phyloP scores from a whole-genome alignment of 805 yeast species.

The Cyberlindnera bimundalis region DNA sequence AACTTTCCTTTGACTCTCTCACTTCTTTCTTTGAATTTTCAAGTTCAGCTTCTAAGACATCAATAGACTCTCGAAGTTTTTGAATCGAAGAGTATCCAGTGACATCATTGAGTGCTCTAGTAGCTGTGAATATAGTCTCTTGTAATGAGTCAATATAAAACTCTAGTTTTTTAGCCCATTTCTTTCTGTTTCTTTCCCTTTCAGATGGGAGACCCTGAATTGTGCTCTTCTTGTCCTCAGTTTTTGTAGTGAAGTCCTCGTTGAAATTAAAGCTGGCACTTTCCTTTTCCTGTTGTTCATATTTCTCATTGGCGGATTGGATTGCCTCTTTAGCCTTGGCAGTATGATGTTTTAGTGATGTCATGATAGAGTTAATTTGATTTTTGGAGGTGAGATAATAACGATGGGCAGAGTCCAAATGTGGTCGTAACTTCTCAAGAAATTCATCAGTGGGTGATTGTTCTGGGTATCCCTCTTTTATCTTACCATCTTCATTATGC shows the following conservation, averaged over 20 bases:
- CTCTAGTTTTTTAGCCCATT: constrained; percentile 43
- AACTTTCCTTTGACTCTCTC: constrained; percentile 43
- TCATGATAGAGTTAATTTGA: constrained; percentile 12
- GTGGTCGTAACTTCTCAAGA: constrained; percentile 19
- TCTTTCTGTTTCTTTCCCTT: constrained; percentile 37
- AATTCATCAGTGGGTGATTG: constrained; percentile 12
- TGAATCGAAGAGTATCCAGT: constrained; percentile 90
- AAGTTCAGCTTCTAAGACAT: constrained; percentile 48
- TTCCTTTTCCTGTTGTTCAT: constrained; percentile 35
- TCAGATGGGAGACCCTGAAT: constrained; percentile 44
- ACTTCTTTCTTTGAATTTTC: constrained; percentile 46
- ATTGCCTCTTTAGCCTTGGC: constrained; percentile 33
- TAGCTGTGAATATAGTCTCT: constrained; percentile 54
- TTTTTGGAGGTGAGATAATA: constrained; percentile 17
- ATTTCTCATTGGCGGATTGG: constrained; percentile 34
- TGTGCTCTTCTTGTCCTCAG: constrained; percentile 15
- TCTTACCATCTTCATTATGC: background rate
- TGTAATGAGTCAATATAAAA: constrained; percentile 53
- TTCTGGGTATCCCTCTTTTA: background rate
- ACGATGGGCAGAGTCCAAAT: constrained; percentile 18
- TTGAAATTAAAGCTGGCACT: constrained; percentile 34
- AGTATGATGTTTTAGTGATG: constrained; percentile 21
- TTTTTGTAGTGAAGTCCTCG: constrained; percentile 28
- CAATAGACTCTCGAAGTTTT: constrained; percentile 59
- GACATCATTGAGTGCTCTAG: constrained; percentile 76